phyloP scores from a whole-genome alignment of 306 rosid species.

The Ammopiptanthus mongolicus region DNA sequence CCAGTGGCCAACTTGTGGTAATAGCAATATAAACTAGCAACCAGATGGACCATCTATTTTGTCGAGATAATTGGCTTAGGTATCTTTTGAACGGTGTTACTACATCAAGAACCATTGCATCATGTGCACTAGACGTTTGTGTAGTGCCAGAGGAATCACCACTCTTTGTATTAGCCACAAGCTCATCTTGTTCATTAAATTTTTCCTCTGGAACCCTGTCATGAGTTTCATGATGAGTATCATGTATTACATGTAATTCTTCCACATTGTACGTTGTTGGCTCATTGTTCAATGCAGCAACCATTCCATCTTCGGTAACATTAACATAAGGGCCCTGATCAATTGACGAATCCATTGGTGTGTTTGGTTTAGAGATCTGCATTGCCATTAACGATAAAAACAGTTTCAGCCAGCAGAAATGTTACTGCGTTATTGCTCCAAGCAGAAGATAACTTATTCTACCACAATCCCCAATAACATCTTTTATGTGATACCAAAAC shows the following conservation, averaged over 20 bases:
- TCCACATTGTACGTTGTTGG: slow-evolving; percentile 30
- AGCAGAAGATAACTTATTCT: background rate
- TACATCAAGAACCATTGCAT: slow-evolving; percentile 27
- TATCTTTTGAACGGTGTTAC: slow-evolving; percentile 43
- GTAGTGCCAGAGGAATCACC: slow-evolving; percentile 7
- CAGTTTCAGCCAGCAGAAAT: slow-evolving; percentile 23
- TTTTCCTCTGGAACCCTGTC: slow-evolving; percentile 26
- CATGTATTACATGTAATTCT: slow-evolving; percentile 32
- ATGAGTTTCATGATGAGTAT: slow-evolving; percentile 8
- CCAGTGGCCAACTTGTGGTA: slow-evolving; percentile 77
- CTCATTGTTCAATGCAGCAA: slow-evolving; percentile 59
- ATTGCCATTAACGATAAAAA: slow-evolving; percentile 27
- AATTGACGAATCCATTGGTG: slow-evolving; percentile 39
- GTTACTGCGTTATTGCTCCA: background rate
- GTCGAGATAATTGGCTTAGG: slow-evolving; percentile 44
- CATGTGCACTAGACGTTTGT: slow-evolving; percentile 15
- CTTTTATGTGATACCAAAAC: background rate
- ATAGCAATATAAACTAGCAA: slow-evolving; percentile 75
- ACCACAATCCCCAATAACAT: background rate
- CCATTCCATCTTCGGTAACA: slow-evolving; percentile 74
- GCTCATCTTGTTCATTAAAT: slow-evolving; percentile 18
- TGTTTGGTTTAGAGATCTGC: slow-evolving; percentile 39
- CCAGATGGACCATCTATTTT: slow-evolving; percentile 59
- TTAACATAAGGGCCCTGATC: slow-evolving; percentile 87
- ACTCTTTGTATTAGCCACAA: slow-evolving; percentile 22